Percentiles rank a stretch among this genome's conserved stretches.
These are phyloP conservation scores for Ensete glaucum DNA, from an alignment of 176 grass and related monocot genomes.

Conservation along the genomic window DNA sequence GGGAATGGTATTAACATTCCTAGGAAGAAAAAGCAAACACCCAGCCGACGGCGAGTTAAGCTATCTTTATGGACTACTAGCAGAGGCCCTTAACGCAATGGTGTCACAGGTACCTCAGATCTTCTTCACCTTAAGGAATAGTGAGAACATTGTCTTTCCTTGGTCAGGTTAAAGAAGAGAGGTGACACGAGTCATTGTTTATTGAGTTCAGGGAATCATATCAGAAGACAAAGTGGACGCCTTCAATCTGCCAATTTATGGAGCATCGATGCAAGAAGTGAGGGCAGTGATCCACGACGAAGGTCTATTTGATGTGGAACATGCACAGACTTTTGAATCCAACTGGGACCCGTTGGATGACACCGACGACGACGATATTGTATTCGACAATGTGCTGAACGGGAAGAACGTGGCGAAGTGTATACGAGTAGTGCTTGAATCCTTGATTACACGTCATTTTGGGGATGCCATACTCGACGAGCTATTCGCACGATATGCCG, in stretches of 20 bases:
- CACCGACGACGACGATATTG: neutral
- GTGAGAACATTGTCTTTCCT: no score
- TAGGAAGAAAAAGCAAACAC: conserved; percentile 18
- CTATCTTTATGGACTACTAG: conserved; percentile 1
- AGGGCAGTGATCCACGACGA: neutral
- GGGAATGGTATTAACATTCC: conserved; percentile 30
- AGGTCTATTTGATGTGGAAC: conserved; percentile 16
- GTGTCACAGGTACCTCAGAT: conserved; percentile 10
- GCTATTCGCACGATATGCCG: conserved; percentile 13
- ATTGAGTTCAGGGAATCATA: conserved; percentile 12
- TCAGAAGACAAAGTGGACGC: conserved; percentile 6
- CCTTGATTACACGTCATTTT: conserved; percentile 25
- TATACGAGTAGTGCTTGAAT: conserved; percentile 13
- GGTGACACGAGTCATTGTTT: no score
- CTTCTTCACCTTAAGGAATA: neutral
- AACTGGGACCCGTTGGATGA: conserved; percentile 32
- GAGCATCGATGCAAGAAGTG: conserved; percentile 23
- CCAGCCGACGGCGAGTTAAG: neutral
- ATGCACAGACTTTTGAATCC: neutral
- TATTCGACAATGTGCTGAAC: neutral
- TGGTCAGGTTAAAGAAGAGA: no score
- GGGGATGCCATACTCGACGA: conserved; percentile 13
- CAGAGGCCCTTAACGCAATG: conserved; percentile 15
- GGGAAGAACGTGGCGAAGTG: conserved; percentile 10
- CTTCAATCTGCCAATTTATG: conserved; percentile 25